Conservation (phyloP, 441 rosid genomes). For the Mallotus repandus region DNA sequence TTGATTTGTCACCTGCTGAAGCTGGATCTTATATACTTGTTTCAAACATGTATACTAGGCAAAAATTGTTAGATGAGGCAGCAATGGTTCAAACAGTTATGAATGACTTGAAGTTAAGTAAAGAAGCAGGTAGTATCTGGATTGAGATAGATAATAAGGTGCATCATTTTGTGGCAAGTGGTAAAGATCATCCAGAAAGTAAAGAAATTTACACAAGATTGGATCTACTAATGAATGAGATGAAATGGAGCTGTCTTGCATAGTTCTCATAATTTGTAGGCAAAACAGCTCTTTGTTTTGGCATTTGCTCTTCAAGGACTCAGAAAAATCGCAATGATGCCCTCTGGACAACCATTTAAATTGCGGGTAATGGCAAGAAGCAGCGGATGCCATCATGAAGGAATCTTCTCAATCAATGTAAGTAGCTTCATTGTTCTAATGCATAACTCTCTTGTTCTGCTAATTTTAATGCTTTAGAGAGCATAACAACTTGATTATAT, state of each 20-base stretch:
- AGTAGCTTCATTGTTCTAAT: neutral
- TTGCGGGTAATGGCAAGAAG: neutral
- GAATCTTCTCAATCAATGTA: neutral
- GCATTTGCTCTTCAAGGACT: neutral
- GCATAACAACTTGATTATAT: neutral
- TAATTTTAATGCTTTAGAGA: neutral
- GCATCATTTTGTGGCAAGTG: conserved; percentile 60
- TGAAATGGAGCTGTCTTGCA: conserved; percentile 10
- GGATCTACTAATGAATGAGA: conserved; percentile 29
- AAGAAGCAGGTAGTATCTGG: conserved; percentile 66
- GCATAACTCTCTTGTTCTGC: neutral
- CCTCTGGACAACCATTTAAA: neutral
- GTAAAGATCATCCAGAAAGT: conserved; percentile 45
- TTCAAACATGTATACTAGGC: conserved; percentile 53
- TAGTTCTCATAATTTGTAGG: neutral
- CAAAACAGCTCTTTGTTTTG: neutral
- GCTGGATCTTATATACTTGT: conserved; percentile 53
- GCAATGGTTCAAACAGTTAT: conserved; percentile 45
- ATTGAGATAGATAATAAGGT: conserved; percentile 43
- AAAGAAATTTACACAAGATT: conserved; percentile 33
- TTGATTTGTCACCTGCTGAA: conserved; percentile 45
- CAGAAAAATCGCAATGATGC: too few relatives aligned
- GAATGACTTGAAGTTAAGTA: conserved; percentile 50
- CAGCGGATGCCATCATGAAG: too few relatives aligned
- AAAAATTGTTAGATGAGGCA: conserved; percentile 44